Base-by-base conservation (phyloP, 1,284 basidiomycete genomes). In the Trametes pubescens region DNA sequence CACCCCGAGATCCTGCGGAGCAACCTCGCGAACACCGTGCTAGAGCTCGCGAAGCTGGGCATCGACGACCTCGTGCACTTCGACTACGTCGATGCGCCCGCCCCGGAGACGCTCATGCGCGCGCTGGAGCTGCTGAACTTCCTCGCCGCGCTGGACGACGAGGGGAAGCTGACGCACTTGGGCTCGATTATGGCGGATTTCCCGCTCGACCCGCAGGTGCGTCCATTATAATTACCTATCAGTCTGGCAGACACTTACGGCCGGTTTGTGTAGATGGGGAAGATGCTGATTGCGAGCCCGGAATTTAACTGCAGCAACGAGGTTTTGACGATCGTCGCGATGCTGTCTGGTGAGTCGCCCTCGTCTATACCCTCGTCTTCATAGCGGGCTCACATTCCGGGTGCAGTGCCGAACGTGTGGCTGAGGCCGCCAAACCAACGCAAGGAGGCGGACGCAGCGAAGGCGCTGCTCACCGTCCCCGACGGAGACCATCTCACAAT, bases 291-390 rank as follows among this genome's bases (percentile, higher is more conserved):
- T 66, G 88, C 90, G 67, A 96, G 94, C 73, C 93, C 96, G 14
- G 95, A 98, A 76, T 98, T 99, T 82, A 90, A 90, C 63, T 99
- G 97, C 80, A 96, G 93, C 68, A 96, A 98, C 74, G 98, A 99
- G 76, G 93, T 99, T 57, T 79, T 99, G 61, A 95, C 93, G 0
- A 95, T 99, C 62, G 95, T 95, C 0, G 93, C 97, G 0, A 99
- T 99, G 96, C 83, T 99, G 59, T 97, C 94, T 35, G 91, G 94
- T 94, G 71, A 16, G 84, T 74, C 7, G 4, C 6, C 55, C 40
- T 3, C 38, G 49, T 59, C 10, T n/a, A n/a, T 26, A 22, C 43
- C 46, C n/a, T 22, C 14, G 34, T 44, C 46, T 24, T 11, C 18
- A 29, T n/a, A 38, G n/a, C 26, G 48, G 24, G 34, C 37, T 60